Base-by-base conservation (phyloP, 176 grass and related monocot genomes). In the Olyra latifolia region DNA sequence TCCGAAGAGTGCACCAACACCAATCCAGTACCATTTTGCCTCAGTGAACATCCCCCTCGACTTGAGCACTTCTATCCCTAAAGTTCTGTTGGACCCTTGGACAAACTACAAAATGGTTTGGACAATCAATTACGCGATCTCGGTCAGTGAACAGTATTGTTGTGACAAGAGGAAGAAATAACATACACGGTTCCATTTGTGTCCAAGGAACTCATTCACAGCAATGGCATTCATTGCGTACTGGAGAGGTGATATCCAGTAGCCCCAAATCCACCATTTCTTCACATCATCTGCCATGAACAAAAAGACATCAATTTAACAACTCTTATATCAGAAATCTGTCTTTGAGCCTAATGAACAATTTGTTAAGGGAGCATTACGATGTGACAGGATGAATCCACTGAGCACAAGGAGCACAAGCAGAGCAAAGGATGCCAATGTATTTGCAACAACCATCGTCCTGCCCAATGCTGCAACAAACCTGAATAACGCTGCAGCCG, bases 201-300 rank as follows among this genome's bases (percentile, higher is more conserved):
- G 46, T 29, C 87, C 91, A 4, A 93, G 76, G 44, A 93, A 84
- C 74, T 93, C 91, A 44, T 93, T 93, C 40, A 84, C 65, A 22
- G 79, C 46, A 44, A 89, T 80, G 39, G 87, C 91, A 3, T 73
- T 93, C 87, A 86, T 80, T 5, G 87, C 80, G 2, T 93, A 93
- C 84, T 89, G 85, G 17, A 93, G 80, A 9, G 91, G 91, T 16
- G 91, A 93, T 61, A 76, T 74, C 91, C 91, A 93, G 80, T 93
- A 93, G 2, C 87, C 91, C 91, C 91, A 93, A 62, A 93, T 93
- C 91, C 87, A 93, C 83, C 87, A 93, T 41, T 82, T 86, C 71
- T 80, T 89, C 38, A 93, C 85, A 72, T 93, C 78, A 75, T 89
- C 91, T 93, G 71, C 55, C 66, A 84, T 59, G 40, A 81, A 65